These are phyloP conservation scores for Sporothrix sp. DNA, from an alignment of 2,329 filamentous ascomycete species.

Conservation along the genomic window DNA sequence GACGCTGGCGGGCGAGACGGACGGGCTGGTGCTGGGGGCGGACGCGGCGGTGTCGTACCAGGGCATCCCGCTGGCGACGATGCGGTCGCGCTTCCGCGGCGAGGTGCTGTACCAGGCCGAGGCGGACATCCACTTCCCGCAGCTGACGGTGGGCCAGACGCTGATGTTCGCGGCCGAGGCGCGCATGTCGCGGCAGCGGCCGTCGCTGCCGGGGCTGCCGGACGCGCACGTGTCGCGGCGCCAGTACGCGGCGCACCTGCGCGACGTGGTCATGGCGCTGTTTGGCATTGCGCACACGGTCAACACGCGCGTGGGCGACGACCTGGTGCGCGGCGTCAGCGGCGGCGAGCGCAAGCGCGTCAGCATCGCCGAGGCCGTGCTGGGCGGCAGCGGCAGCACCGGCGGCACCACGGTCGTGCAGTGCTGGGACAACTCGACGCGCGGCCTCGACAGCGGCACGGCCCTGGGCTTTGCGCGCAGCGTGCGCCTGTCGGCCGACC, in stretches of 20 bases:
- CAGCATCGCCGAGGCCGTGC: constrained; percentile 62
- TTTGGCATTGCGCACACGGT: constrained; percentile 65
- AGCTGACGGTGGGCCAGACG: constrained; percentile 68
- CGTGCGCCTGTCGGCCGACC: constrained; percentile 56
- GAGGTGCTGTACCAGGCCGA: constrained; percentile 62
- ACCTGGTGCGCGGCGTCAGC: constrained; percentile 50
- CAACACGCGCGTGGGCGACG: constrained; percentile 62
- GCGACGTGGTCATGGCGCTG: constrained; percentile 66
- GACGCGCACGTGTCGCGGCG: constrained; percentile 33
- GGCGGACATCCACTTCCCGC: constrained; percentile 72
- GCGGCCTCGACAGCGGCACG: constrained; percentile 55
- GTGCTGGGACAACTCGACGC: constrained; percentile 64
- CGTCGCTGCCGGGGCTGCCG: constrained; percentile 41
- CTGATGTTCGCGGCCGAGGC: constrained; percentile 67
- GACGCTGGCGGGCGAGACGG: constrained; percentile 59
- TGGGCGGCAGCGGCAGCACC: constrained; percentile 38
- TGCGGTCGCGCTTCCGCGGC: constrained; percentile 29
- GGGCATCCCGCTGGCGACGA: constrained; percentile 12
- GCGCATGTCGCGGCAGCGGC: constrained; percentile 52
- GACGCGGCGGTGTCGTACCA: constrained; percentile 22
- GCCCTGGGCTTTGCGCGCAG: constrained; percentile 57
- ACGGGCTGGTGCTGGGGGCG: constrained; percentile 31
- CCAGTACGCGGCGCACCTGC: constrained; percentile 45
- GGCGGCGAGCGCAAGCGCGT: constrained; percentile 65
- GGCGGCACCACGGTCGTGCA: constrained; percentile 36